Evolutionary conservation across 1,284 basidiomycete species (phyloP).

Genomic region (Trichosporon ovoides): DNA sequence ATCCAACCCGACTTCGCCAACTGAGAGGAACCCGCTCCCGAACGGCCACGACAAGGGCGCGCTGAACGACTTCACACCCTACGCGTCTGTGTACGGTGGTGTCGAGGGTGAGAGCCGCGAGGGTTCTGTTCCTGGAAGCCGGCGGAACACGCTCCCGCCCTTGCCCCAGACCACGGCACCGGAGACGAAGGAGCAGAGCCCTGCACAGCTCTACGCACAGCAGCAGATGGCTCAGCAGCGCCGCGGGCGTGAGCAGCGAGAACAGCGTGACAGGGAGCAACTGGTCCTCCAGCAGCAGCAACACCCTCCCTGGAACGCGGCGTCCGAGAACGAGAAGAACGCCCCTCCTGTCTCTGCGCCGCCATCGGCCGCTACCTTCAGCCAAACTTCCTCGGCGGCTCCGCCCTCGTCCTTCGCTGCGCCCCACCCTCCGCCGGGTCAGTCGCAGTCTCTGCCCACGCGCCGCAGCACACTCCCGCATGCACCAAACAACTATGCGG

Average conservation of each 20-base stretch:
- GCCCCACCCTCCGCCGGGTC: neutral
- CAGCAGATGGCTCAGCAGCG: conserved; percentile 2
- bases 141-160: neutral
- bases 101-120: neutral
- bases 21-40: neutral
- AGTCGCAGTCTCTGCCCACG: neutral
- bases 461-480: neutral
- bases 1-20: neutral
- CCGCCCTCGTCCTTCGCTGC: neutral
- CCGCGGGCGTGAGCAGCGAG: neutral
- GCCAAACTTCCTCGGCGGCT: neutral
- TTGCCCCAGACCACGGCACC: neutral
- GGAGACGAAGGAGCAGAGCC: neutral
- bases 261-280: neutral
- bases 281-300: neutral
- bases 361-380: neutral
- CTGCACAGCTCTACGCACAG: neutral
- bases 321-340: neutral
- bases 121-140: neutral
- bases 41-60: neutral
- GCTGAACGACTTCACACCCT: neutral
- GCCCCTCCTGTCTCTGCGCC: neutral
- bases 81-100: neutral
- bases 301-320: neutral
- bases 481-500: neutral